Base-by-base conservation (phyloP, 805 yeast species). In the Candida montana region DNA sequence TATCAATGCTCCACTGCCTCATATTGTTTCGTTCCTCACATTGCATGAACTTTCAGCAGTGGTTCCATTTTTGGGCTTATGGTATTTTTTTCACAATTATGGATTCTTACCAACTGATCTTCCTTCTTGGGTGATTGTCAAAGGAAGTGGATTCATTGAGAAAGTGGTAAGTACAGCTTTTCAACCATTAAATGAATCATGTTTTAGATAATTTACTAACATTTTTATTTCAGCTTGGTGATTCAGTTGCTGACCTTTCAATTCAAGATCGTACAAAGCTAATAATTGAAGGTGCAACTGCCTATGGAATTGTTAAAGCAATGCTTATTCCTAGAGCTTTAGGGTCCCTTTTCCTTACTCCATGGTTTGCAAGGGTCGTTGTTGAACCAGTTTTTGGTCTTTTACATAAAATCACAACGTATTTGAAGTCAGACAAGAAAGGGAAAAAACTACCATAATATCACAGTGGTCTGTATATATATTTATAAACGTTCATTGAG, bases 11-110 rank as follows among this genome's bases (percentile, higher is more conserved):
- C 88, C 88, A 1, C 59, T 77, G 4, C 66, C 82, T 2, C 79
- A 79, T 55, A 66, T 81, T 11, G 69, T 83, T 0, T 68, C 89
- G 2, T 85, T 85, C 51, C 49, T 84, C 6, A 56, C 84, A 4
- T 65, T 85, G 12, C 95, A 85, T 54, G 95, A 85, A 54, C 48
- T 85, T 32, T 72, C 90, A 0, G 95, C 95, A 3, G 69, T 85
- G 3, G 71, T 74, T 23, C 95, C 95, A 1, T 64, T 85, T 37
- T 64, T 83, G 31, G 79, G 79, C 0, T 50, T 83, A 3, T 83
- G 91, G 89, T 83, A 77, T 52, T 48, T 68, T 1, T 69, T 85
- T 47, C 83, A 83, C 60, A 69, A 74, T 45, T 66, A 71, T 31
- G 75, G 75, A 40, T 62, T 71, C 37, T 57, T 75, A 9, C 82